phyloP scores from a whole-genome alignment of 345 rosid genomes.

The Boechera retrofracta region DNA sequence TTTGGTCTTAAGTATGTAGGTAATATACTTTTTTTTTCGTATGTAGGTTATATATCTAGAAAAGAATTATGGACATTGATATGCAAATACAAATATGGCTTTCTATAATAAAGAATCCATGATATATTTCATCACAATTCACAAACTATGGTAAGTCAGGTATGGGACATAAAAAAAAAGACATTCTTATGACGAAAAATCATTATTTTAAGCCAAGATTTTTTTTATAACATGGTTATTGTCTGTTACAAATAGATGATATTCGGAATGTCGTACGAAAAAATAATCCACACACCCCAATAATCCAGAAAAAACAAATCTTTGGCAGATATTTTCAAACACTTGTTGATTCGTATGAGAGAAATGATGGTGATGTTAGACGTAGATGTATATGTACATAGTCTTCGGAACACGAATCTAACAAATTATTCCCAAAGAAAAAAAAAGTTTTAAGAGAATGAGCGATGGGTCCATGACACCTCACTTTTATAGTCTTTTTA shows the following conservation, averaged over 20 bases:
- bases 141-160: not conserved
- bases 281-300: not conserved
- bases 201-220: not conserved
- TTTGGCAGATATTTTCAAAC: constrained; percentile 11
- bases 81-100: not conserved
- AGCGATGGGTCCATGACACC: constrained; percentile 48
- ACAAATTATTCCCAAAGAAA: not conserved
- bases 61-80: not conserved
- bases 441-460: constrained; percentile 5
- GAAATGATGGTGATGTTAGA: constrained; percentile 17
- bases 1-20: not conserved
- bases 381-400: constrained; percentile 23
- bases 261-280: not conserved
- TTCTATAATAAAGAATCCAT: not conserved
- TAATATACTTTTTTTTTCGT: too few species aligned
- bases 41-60: not conserved
- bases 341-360: constrained; percentile 31
- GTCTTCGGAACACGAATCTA: constrained; percentile 41
- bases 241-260: too few species aligned
- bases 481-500: constrained; percentile 48
- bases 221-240: too few species aligned
- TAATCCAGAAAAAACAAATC: not conserved
- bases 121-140: not conserved
- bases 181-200: not conserved
- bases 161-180: not conserved